Conservation (phyloP, 768 basidiomycete species). For the Phylloporus sp. region DNA sequence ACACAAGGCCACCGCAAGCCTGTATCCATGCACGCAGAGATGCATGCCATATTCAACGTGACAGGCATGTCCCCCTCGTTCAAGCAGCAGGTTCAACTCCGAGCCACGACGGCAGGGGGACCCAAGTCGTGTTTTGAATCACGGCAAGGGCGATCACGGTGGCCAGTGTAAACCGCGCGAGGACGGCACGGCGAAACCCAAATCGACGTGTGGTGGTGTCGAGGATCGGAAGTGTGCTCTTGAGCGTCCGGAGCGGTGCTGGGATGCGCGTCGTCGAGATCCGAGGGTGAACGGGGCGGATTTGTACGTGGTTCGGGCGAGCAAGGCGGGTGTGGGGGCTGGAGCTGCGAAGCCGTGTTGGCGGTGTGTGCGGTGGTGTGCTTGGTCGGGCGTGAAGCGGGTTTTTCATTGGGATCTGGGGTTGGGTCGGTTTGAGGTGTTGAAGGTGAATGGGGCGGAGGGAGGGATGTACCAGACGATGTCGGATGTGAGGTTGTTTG, state of each 20-base stretch:
- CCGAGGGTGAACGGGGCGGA: constrained; percentile 1
- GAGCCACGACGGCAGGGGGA: neutral
- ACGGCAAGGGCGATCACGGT: neutral
- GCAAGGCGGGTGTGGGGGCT: neutral
- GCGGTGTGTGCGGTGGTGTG: constrained; percentile 3
- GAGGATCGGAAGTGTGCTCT: neutral
- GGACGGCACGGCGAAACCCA: neutral
- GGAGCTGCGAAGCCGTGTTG: constrained; percentile 1
- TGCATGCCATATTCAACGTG: constrained; percentile 2
- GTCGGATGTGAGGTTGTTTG: constrained; percentile 4
- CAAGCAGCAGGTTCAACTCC: constrained; percentile 3
- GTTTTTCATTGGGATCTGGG: constrained; percentile 1
- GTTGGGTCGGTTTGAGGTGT: neutral
- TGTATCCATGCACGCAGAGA: constrained; percentile 3
- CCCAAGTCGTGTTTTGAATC: neutral
- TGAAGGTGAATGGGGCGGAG: constrained; percentile 1
- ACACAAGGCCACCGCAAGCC: neutral
- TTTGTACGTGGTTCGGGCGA: constrained; percentile 1
- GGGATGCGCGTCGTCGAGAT: neutral
- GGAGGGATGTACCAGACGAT: neutral
- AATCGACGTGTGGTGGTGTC: neutral
- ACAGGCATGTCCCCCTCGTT: constrained; percentile 5
- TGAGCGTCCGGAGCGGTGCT: neutral
- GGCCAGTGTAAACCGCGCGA: neutral
- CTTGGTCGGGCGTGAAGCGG: constrained; percentile 4